Evolutionary conservation across 164 flowering plant species (phyloP), one percentile per base, ranked within the genome.

Genomic region (Tetrastigma voinierianum): DNA sequence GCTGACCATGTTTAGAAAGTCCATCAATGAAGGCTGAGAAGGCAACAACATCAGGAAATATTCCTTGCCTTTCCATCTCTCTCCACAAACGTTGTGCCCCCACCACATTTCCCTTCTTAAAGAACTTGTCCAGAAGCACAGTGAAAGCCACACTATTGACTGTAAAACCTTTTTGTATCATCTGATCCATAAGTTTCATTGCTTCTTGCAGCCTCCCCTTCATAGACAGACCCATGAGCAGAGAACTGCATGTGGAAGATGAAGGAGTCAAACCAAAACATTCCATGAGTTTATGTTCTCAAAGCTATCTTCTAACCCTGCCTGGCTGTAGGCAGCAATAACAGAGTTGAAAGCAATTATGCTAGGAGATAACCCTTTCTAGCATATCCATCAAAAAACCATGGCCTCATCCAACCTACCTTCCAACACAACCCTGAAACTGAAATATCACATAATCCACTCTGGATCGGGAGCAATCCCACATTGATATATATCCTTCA

Each of bases 21-120:
- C 98, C 98, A 68, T 86, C 72, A 47, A 95, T 87, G 70, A 77
- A 87, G 66, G 97, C 93, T 16, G 97, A n/a, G n/a, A 83, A 90
- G 55, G 97, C 84, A 70, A 92, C 80, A 59, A 71, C 81, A 81
- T 95, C 98, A 70, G 98, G 98, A 73, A 64, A 83, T 63, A 84
- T 62, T 23, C 83, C 87, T 59, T 80, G 75, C 9, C 47, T 48
- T 69, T 80, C 67, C 98, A 95, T 90, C 62, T 86, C 83, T 23
- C 68, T 61, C 98, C 98, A 95, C 63, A 95, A 55, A 67, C 51
- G 57, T 24, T 75, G 73, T 61, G 99, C 99, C 46, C 80, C 83
- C 20, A 46, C 32, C 10, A 79, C 57, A 68, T 90, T 86, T 19
- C 91, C 90, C 57, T 46, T 66, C 69, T 78, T 81, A 59, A 88